Evolutionary conservation across 2,329 filamentous ascomycete species (phyloP).

Genomic region (Trichoderma oligosporum): DNA sequence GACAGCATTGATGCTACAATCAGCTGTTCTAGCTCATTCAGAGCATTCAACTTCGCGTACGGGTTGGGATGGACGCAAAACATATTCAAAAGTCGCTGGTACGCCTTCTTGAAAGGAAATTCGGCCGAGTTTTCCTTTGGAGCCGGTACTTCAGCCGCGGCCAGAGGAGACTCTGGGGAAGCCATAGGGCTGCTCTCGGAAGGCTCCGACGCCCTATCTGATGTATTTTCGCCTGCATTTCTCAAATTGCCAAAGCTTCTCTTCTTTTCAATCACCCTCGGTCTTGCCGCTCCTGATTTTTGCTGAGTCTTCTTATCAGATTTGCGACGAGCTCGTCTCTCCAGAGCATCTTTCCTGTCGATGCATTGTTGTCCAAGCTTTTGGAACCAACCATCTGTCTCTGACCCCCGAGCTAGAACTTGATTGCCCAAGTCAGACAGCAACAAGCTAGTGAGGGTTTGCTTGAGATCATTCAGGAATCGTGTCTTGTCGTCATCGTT

Average conservation of each 20-base stretch:
- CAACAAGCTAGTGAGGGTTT: slow-evolving; percentile 76
- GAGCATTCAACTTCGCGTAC: slow-evolving; percentile 74
- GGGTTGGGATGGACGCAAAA: slow-evolving; percentile 90
- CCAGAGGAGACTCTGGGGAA: slow-evolving; percentile 40
- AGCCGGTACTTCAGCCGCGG: slow-evolving; percentile 20
- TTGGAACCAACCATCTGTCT: slow-evolving; percentile 86
- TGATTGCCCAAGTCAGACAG: slow-evolving; percentile 85
- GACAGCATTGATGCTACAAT: slow-evolving; percentile 66
- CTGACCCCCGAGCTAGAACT: slow-evolving; percentile 82
- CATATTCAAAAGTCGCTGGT: slow-evolving; percentile 73
- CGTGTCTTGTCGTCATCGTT: slow-evolving; percentile 65
- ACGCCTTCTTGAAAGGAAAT: slow-evolving; percentile 79
- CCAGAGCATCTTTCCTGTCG: slow-evolving; percentile 55
- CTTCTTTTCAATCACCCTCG: slow-evolving; percentile 58
- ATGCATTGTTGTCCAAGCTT: slow-evolving; percentile 64
- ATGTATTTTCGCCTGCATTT: slow-evolving; percentile 42
- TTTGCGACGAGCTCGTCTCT: slow-evolving; percentile 44
- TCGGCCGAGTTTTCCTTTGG: slow-evolving; percentile 40
- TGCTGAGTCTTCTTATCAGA: slow-evolving; percentile 42
- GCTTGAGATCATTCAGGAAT: slow-evolving; percentile 75
- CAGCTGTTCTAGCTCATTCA: slow-evolving; percentile 79
- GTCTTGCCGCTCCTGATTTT: slow-evolving; percentile 44
- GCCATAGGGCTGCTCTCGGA: slow-evolving; percentile 36
- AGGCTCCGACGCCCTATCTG: slow-evolving; percentile 38
- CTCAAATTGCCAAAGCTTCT: slow-evolving; percentile 65